phyloP scores from a whole-genome alignment of 176 grass and related monocot species.

The Raddia guianensis region DNA sequence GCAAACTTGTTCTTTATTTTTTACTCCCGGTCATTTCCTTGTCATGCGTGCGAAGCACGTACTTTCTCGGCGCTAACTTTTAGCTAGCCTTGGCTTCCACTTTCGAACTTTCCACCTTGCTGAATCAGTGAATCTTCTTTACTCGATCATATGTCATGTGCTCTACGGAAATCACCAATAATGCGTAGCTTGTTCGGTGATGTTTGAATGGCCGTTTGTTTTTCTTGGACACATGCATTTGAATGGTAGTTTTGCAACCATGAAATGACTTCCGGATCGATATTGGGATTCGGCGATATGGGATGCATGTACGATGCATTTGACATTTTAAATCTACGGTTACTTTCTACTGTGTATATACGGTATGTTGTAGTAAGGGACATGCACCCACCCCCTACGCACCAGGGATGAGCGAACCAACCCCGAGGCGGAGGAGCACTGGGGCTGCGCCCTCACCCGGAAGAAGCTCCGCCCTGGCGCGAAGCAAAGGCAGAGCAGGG shows the following conservation, averaged over 20 bases:
- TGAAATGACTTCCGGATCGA: background rate
- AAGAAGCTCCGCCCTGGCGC: no score
- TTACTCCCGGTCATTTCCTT: background rate
- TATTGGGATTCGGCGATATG: background rate
- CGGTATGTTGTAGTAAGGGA: no score
- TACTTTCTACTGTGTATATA: background rate
- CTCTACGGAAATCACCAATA: background rate
- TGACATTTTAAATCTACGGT: constrained; percentile 6
- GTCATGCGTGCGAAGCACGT: background rate
- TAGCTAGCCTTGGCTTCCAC: background rate
- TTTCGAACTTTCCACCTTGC: background rate
- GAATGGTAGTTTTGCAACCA: background rate
- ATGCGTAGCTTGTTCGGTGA: background rate
- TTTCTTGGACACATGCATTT: background rate
- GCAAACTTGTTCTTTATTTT: background rate
- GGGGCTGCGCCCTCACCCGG: no score
- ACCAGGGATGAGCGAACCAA: no score
- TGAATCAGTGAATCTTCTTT: constrained; percentile 32
- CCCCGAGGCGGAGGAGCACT: no score
- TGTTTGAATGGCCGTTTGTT: background rate
- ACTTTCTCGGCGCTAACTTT: background rate
- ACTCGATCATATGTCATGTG: background rate
- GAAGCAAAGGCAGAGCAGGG: no score
- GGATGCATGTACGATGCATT: background rate
- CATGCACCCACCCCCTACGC: no score